Evolutionary conservation across 2,329 filamentous ascomycete genomes (phyloP), one percentile per base, ranked within the genome.

Genomic region (Tothia fuscella): DNA sequence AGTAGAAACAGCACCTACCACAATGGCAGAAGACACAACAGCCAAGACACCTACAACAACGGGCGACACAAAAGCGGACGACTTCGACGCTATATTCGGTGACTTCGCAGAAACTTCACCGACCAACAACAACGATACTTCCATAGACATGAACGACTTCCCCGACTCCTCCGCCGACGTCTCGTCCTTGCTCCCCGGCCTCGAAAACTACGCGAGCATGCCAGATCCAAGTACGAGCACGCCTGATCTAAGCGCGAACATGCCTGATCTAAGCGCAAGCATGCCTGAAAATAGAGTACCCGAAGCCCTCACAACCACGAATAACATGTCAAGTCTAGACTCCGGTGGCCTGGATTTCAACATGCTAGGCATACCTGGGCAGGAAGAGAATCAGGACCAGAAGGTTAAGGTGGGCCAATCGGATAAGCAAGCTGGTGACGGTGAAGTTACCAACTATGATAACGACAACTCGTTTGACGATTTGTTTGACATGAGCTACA

Each of bases 131-230:
- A 28, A 32, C n/a, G 26, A 32, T 28, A 35, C 32, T 28, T 28
- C 26, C 36, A 29, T 38, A 29, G 43, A 48, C 40, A 38, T 41
- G 37, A 41, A 41, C 26, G 46, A 50, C 31, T 36, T 46, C 32
- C 30, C 38, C 24, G 47, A 46, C 42, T 44, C 43, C 13, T 37
- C 47, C 35, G 34, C 48, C 49, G 32, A 49, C 49, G 55, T 64
- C 21, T 54, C 53, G 7, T 56, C 60, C 2, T 53, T 66, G 6
- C 50, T 62, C 5, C 54, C 65, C 28, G 56, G 65, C 42, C 50
- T 67, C 40, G 55, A 66, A 46, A 55, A 61, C 49, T 64, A 61
- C 49, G 57, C 62, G 14, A 64, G 62, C 29, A 51, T 44, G 28
- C 32, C 41, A 19, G 39, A 35, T 35, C 7, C 9, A 9, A 19